These are phyloP conservation scores for Clavariopsis aquatica DNA, from an alignment of 495 filamentous ascomycete genomes.

Conservation along the genomic window DNA sequence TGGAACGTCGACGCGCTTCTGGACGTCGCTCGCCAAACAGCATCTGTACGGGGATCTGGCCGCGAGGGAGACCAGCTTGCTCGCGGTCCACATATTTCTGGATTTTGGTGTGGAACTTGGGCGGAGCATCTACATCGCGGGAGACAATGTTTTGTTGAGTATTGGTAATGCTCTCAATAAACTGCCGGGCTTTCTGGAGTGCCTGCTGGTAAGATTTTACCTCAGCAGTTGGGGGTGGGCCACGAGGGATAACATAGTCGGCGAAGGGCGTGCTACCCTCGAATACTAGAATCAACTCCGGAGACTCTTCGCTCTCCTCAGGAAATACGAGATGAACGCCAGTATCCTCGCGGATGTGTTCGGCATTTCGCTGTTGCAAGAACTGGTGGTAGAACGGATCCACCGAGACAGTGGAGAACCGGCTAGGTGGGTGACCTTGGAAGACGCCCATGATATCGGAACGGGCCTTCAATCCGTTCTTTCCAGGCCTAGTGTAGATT, in stretches of 20 bases:
- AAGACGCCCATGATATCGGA: conserved; percentile 79
- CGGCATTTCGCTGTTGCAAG: conserved; percentile 63
- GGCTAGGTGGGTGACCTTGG: conserved; percentile 74
- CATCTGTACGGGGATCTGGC: conserved; percentile 73
- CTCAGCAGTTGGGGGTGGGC: conserved; percentile 61
- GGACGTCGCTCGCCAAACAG: conserved; percentile 52
- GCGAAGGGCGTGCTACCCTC: conserved; percentile 64
- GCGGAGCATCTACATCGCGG: conserved; percentile 65
- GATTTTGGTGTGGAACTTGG: conserved; percentile 79
- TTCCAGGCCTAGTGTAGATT: conserved; percentile 79
- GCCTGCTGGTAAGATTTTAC: conserved; percentile 65
- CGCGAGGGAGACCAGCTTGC: conserved; percentile 64
- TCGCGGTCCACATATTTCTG: conserved; percentile 74
- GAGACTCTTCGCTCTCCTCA: conserved; percentile 57
- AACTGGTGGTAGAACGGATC: conserved; percentile 87
- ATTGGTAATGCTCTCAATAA: conserved; percentile 68
- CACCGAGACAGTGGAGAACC: conserved; percentile 66
- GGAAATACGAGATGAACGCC: conserved; percentile 81
- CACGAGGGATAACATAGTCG: conserved; percentile 67
- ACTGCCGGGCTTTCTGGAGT: conserved; percentile 69
- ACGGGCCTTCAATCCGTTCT: conserved; percentile 77
- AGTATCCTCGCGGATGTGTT: conserved; percentile 67
- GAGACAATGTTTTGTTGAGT: conserved; percentile 70
- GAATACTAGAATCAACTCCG: conserved; percentile 79
- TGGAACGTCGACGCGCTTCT: conserved; percentile 39